Conservation (phyloP, 1,284 basidiomycete species). For the Takashimella tepidaria region DNA sequence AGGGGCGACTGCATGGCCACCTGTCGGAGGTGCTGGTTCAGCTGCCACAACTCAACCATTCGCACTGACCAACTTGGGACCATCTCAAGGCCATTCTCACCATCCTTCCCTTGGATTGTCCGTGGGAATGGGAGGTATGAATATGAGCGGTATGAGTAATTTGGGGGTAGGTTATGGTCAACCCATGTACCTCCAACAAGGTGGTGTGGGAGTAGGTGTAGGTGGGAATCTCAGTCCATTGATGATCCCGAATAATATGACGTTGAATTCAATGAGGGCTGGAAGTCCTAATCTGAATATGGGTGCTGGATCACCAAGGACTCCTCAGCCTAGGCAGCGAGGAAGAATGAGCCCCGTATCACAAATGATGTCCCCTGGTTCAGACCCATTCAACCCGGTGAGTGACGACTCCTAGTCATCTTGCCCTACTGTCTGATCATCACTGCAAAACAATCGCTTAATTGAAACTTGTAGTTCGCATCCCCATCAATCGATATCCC, state of each 20-base stretch:
- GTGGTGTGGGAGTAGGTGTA: slow-evolving; percentile 8
- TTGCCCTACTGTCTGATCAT: neutral
- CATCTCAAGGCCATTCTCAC: neutral
- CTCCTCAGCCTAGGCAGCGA: slow-evolving; percentile 29
- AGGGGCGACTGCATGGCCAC: neutral
- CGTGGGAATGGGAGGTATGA: slow-evolving; percentile 1
- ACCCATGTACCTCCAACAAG: slow-evolving; percentile 22
- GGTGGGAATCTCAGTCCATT: slow-evolving; percentile 29
- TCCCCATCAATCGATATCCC: slow-evolving; percentile 41
- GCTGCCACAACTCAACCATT: neutral
- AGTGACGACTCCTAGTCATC: slow-evolving; percentile 8
- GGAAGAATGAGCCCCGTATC: slow-evolving; percentile 37
- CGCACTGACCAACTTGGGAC: neutral
- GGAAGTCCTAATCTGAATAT: slow-evolving; percentile 22
- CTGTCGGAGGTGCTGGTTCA: neutral
- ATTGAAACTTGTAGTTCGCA: slow-evolving; percentile 31
- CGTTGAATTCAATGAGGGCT: slow-evolving; percentile 32
- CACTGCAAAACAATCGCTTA: neutral
- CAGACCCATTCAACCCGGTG: slow-evolving; percentile 49
- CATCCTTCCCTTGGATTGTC: too few relatives aligned
- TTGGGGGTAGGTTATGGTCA: slow-evolving; percentile 7
- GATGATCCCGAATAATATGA: slow-evolving; percentile 41
- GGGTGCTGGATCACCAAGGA: slow-evolving; percentile 27
- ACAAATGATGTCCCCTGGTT: slow-evolving; percentile 45
- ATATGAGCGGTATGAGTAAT: neutral